Evolutionary conservation across 176 grass and related monocot species (phyloP).

Genomic region (Cymbopogon citratus): DNA sequence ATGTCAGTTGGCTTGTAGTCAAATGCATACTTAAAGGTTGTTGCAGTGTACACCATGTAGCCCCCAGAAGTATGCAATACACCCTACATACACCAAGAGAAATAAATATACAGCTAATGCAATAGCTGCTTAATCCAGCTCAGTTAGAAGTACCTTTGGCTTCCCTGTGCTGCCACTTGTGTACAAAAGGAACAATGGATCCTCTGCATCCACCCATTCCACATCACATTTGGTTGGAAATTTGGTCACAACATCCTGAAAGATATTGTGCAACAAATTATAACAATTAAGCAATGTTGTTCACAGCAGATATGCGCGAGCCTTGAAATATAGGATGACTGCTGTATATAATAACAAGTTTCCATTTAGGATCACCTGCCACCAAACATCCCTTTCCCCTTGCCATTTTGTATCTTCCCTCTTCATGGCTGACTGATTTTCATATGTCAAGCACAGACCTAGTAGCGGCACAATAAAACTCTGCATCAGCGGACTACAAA

Average conservation of each 20-base stretch:
- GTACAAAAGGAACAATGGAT: conserved; percentile 94
- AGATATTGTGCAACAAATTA: conserved; percentile 14
- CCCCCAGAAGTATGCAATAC: conserved; percentile 96
- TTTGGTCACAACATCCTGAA: conserved; percentile 72
- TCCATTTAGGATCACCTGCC: conserved; percentile 54
- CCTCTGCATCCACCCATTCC: conserved; percentile 99
- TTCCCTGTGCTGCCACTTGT: conserved; percentile 99
- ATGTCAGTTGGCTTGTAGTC: conserved; percentile 87
- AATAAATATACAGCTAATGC: conserved; percentile 20
- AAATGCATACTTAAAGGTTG: conserved; percentile 96
- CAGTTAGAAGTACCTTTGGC: conserved; percentile 69
- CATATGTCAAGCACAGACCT: conserved; percentile 83
- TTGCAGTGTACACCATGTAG: conserved; percentile 93
- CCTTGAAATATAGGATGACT: not conserved
- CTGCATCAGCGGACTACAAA: not conserved
- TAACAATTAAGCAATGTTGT: not conserved
- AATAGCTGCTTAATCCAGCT: not conserved
- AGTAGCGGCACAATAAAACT: conserved; percentile 6
- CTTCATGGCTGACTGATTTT: conserved; percentile 71
- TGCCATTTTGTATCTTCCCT: conserved; percentile 84
- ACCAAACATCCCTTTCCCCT: conserved; percentile 85
- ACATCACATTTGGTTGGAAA: conserved; percentile 78
- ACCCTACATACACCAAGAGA: conserved; percentile 46
- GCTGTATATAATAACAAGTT: not conserved
- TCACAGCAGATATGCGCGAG: not conserved